Evolutionary conservation across 176 grass and related monocot species (phyloP), one percentile per base, ranked within the genome.

Genomic region (Oryza meridionalis): DNA sequence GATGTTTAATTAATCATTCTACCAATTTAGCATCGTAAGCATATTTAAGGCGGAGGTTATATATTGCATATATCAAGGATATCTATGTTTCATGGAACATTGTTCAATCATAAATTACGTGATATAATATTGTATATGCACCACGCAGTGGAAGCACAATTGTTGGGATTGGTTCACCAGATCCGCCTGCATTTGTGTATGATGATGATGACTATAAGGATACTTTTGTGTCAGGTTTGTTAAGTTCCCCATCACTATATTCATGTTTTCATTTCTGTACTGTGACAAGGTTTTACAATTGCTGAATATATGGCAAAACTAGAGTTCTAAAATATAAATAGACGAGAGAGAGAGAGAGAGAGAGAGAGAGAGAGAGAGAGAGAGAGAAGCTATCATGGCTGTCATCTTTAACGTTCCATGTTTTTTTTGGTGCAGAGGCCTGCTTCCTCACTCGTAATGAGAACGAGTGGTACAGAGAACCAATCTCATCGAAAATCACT

Each of bases 161-260:
- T 38, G 93, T 99, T 69, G 97, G 93, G 32, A 74, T 99, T 22
- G 97, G 97, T 88, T 94, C 90, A 9, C 97, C 93, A 19, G 93
- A 99, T 72, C 97, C 96, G 11, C 97, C 97, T 70, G 77, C 97
- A 33, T 99, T 99, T 51, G 75, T 96, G 51, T 94, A 96, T 13
- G 91, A 99, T 15, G 97, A 99, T 69, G 93, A 92, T 3, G 97
- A 99, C 62, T 96, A 99, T 58, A 94, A 94, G 86, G 93, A 99
- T 89, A 91, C 96, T 71, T 99, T 94, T 63, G 85, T 92, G 14
- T 99, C 97, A 77, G 97, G 97, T 99, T 96, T 77, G 72, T 65
- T 83, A n/a, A 31, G 15, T 26, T 58, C 9, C 81, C 79, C 10
- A 73, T 49, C 8, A 42, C 16, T 64, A 16, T 10, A 55, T 70